Evolutionary conservation across 345 rosid genomes (phyloP), one percentile per base, ranked within the genome.

Genomic region (Gossypium herbaceum): DNA sequence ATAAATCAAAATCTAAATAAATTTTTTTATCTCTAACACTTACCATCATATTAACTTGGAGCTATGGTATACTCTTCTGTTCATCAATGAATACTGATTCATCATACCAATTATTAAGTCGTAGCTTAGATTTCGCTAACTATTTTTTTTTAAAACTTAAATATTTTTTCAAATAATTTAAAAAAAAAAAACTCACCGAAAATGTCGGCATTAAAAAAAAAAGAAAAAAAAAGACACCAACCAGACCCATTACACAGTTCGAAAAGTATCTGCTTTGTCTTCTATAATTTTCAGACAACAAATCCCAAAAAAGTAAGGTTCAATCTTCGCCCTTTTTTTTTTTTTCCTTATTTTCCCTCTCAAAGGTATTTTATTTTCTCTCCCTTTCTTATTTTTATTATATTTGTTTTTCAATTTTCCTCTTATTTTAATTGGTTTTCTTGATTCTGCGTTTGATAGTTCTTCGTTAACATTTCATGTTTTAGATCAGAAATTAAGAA

Each of bases 111-210:
- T 34, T 0, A 1, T 5, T 0, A 34, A 34, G 1, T 34, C 0
- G 0, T 6, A 0, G 1, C 41, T 5, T 34, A 0, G 1, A 10
- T 9, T 45, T 45, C 0, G 0, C 0, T 27, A 27, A 27, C 0
- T 27, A 27, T 1, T 25, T 25, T 25, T 25, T 25, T 25, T 2
- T 0, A 0, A 24, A 24, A 29, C 0, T 29, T 34, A 5, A 34
- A 34, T 34, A 4, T 0, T 9, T 9, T 45, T 45, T 45, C 7
- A 0, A 11, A 17, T 15, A 17, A 52, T 3, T 15, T 29, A 29
- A 29, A 29, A 29, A 27, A 27, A 29, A 25, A 27, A 27, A 27
- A 27, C 34, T 27, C 34, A 27, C 34, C 34, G 34, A 27, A 27
- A 27, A 3, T 27, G 4, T 27, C 0, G 34, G 34, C 34, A 27